A percentile compares a stretch with the other conserved stretches of the same genome.
Conservation (phyloP, 2,329 filamentous ascomycete species). For the Fusarium ramigenum region DNA sequence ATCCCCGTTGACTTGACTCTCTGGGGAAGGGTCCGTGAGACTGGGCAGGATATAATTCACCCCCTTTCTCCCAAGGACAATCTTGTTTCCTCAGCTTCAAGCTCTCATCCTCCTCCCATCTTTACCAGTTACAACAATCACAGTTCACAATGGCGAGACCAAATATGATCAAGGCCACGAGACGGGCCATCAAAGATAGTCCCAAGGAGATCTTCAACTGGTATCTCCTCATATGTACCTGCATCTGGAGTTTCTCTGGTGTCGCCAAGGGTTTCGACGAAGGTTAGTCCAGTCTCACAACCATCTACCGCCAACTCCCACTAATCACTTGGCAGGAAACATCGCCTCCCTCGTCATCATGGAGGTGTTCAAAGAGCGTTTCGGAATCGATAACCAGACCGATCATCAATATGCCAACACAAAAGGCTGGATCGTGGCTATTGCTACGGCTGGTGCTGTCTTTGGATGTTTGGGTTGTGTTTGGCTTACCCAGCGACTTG, state of each 20-base stretch:
- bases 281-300: conserved; percentile 15
- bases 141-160: background rate
- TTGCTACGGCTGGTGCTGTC: conserved; percentile 45
- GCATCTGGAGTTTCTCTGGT: conserved; percentile 44
- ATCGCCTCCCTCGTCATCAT: conserved; percentile 45
- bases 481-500: conserved; percentile 37
- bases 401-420: conserved; percentile 42
- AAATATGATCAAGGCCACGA: conserved; percentile 42
- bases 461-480: conserved; percentile 43
- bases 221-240: conserved; percentile 41
- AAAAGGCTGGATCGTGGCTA: conserved; percentile 47
- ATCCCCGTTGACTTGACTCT: background rate
- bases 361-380: conserved; percentile 39
- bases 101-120: background rate
- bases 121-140: too few species aligned
- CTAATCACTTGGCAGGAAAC: conserved; percentile 34
- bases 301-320: rapidly evolving
- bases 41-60: background rate
- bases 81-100: background rate
- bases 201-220: conserved; percentile 45
- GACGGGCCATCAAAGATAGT: conserved; percentile 38
- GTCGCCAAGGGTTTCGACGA: conserved; percentile 46
- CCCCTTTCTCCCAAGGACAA: background rate
- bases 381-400: conserved; percentile 36
- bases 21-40: too few species aligned